These are phyloP conservation scores for Fusarium verticillioides DNA, from an alignment of 2,329 filamentous ascomycete species.

Conservation along the genomic window DNA sequence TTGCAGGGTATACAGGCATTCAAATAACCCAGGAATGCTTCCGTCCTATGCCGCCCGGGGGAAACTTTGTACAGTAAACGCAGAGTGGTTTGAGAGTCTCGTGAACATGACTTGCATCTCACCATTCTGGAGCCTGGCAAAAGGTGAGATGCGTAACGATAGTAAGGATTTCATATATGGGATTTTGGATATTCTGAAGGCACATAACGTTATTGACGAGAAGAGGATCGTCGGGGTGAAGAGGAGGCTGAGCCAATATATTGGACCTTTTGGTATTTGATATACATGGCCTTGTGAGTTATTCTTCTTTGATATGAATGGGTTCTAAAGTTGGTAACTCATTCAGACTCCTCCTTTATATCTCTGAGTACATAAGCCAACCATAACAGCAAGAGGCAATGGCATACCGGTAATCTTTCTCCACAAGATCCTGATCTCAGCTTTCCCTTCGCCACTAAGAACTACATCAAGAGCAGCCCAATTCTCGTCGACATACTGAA, in stretches of 20 bases:
- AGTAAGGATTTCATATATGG: neutral
- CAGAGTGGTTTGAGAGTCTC: neutral
- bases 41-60: neutral
- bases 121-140: neutral
- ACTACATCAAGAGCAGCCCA: constrained; percentile 40
- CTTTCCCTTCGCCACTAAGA: constrained; percentile 47
- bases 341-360: neutral
- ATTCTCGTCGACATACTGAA: constrained; percentile 57
- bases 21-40: neutral
- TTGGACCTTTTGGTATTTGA: neutral
- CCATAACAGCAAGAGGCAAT: neutral
- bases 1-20: neutral
- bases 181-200: neutral
- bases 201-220: neutral
- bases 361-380: neutral
- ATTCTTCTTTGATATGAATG: neutral
- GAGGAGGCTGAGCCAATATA: neutral
- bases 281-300: neutral
- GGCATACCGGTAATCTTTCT: constrained; percentile 13
- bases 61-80: neutral
- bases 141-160: neutral
- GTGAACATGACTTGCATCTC: neutral
- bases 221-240: neutral
- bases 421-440: constrained; percentile 38
- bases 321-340: neutral